Base-by-base conservation (phyloP, 1,284 basidiomycete species). In the Trametes sp. region DNA sequence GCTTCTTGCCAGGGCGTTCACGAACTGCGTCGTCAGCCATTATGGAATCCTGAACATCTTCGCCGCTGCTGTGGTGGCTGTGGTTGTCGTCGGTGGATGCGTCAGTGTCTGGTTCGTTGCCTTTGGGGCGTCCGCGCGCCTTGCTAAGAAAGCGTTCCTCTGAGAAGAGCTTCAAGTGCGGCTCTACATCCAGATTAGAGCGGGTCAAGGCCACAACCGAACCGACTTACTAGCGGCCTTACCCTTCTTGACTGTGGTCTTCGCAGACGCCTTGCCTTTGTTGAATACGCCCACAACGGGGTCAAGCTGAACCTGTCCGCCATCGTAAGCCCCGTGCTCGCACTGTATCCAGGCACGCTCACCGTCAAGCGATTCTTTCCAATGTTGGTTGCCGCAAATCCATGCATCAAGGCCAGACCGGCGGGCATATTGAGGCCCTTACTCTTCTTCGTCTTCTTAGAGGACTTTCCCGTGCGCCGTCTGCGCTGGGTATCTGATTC, bases 281-380 rank as follows among this genome's bases (percentile, higher is more conserved):
- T 78, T 82, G 69, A 93, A 93, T 2, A 93, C 88, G 9, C 90
- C 90, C 31, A 83, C 72, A 35, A 72, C 74, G 13, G 78, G 81
- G 66, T 79, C 84, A 16, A 78, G 81, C 68, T 78, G 83, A 50
- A 81, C 73, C 83, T 89, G 69, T 8, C 42, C 16, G 29, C 62
- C 55, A 14, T 6, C 31, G 54, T 61, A 53, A 13, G 57, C 31
- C 49, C 33, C 10, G 24, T 53, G 38, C 42, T 52, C 26, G 28
- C 29, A 51, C 42, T 19, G 52, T 7, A 29, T 2, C 9, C n/a
- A 29, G 13, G 8, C 3, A 13, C 9, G 19, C 80, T 51, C 64
- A 92, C 91, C 62, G 91, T 93, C n/a, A 93, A 75, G 54, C 90
- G 84, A 61, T 83, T 81, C 67, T 83, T 86, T 1, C 87, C 87